Conservation (phyloP, 2,329 filamentous ascomycete species). For the Ceratocystis smalleyi region DNA sequence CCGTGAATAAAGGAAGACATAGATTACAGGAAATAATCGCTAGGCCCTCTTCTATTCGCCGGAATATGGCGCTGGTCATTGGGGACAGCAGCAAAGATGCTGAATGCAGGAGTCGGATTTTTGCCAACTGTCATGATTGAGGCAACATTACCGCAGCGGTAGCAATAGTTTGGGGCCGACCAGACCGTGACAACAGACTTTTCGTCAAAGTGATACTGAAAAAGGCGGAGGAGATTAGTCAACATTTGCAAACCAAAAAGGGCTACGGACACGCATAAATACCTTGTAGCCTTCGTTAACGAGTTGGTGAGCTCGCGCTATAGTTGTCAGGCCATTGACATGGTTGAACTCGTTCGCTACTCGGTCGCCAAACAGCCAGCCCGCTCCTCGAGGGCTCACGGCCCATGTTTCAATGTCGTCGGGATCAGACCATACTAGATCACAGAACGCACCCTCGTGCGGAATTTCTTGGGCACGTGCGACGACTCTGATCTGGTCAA, state of each 20-base stretch:
- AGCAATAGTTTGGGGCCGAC: conserved; percentile 94
- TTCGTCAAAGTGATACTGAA: conserved; percentile 77
- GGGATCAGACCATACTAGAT: conserved; percentile 94
- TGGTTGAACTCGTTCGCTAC: conserved; percentile 96
- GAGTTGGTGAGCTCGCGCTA: conserved; percentile 90
- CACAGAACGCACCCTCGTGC: conserved; percentile 95
- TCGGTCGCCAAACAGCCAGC: conserved; percentile 94
- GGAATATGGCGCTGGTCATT: conserved; percentile 71
- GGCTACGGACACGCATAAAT: conserved; percentile 17
- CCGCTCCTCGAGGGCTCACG: conserved; percentile 84
- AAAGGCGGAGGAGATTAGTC: no score
- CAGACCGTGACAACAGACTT: conserved; percentile 96
- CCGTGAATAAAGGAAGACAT: background rate
- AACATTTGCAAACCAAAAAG: background rate
- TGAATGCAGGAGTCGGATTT: conserved; percentile 78
- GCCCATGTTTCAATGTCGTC: conserved; percentile 96
- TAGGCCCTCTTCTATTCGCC: conserved; percentile 49
- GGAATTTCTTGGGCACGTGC: conserved; percentile 95
- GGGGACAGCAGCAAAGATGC: conserved; percentile 79
- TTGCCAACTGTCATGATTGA: conserved; percentile 88
- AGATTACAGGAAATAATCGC: conserved; percentile 52
- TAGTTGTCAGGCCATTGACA: conserved; percentile 90
- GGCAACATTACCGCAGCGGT: conserved; percentile 88
- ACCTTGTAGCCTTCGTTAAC: conserved; percentile 98
- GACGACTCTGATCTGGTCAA: conserved; percentile 98